phyloP scores from a whole-genome alignment of 139 green algal species.

The Tetratostichococcus sp. region DNA sequence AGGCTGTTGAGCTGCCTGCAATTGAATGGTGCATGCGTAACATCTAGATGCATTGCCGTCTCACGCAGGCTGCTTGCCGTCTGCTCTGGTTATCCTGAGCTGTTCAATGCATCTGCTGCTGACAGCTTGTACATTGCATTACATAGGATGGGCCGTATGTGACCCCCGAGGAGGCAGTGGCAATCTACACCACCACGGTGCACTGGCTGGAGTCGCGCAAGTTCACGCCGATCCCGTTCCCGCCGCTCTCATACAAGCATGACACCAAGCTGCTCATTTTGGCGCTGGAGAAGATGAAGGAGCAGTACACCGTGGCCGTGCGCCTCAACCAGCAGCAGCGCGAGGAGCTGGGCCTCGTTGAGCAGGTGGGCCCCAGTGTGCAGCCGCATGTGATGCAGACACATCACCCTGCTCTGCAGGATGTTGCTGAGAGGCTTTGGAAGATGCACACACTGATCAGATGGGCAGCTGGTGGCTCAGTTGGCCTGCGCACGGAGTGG shows the following conservation, averaged over 20 bases:
- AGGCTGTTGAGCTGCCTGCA: too few relatives aligned
- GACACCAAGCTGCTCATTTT: conserved; percentile 99
- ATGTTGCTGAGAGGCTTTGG: too few relatives aligned
- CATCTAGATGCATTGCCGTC: too few relatives aligned
- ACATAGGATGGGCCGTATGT: conserved; percentile 79
- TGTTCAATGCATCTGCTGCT: too few relatives aligned
- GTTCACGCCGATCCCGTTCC: conserved; percentile 98
- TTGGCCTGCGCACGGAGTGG: too few relatives aligned
- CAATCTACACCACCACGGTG: conserved; percentile 97
- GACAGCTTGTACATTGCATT: background rate
- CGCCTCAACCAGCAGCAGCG: conserved; percentile 94
- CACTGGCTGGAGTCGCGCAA: conserved; percentile 99
- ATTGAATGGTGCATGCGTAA: too few relatives aligned
- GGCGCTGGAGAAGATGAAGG: conserved; percentile 96
- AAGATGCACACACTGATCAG: too few relatives aligned
- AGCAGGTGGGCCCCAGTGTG: background rate
- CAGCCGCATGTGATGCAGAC: too few relatives aligned
- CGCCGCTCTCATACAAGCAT: conserved; percentile 99
- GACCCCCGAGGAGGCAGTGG: conserved; percentile 92
- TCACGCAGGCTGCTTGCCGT: too few relatives aligned
- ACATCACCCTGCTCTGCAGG: too few relatives aligned
- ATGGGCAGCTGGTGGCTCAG: too few relatives aligned
- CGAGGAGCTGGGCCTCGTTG: conserved; percentile 96
- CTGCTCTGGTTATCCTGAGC: too few relatives aligned
- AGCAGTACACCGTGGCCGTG: conserved; percentile 93